Evolutionary conservation across 495 filamentous ascomycete species (phyloP).

Genomic region (Penicillium waksmanii): DNA sequence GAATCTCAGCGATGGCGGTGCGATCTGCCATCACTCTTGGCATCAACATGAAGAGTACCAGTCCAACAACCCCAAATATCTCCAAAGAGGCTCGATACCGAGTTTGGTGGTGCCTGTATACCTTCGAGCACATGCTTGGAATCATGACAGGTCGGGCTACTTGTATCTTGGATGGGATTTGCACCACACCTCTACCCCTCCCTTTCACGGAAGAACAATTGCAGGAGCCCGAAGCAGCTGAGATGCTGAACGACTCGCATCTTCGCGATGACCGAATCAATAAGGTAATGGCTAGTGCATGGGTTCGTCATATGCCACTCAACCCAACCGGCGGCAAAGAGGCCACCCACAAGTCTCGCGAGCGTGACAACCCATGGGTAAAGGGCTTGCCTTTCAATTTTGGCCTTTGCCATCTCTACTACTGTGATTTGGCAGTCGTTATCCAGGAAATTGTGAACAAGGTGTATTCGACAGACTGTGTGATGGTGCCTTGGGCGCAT

Average conservation of each 20-base stretch:
- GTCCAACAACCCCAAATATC: slow-evolving; percentile 47
- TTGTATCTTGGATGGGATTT: slow-evolving; percentile 60
- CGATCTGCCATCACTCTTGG: slow-evolving; percentile 64
- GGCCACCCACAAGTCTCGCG: slow-evolving; percentile 23
- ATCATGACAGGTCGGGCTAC: slow-evolving; percentile 70
- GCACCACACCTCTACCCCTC: slow-evolving; percentile 62
- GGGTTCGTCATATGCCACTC: slow-evolving; percentile 42
- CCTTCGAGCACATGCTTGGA: slow-evolving; percentile 61
- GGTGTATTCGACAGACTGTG: slow-evolving; percentile 61
- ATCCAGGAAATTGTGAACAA: slow-evolving; percentile 57
- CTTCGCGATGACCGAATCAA: slow-evolving; percentile 45
- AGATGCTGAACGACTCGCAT: slow-evolving; percentile 35
- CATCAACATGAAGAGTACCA: slow-evolving; percentile 65
- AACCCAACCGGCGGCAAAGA: slow-evolving; percentile 40
- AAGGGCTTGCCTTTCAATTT: slow-evolving; percentile 38
- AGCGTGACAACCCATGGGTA: slow-evolving; percentile 33
- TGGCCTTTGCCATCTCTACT: slow-evolving; percentile 53
- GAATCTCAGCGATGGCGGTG: slow-evolving; percentile 61
- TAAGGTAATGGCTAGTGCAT: slow-evolving; percentile 38
- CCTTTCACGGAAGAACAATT: slow-evolving; percentile 59
- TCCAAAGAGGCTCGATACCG: slow-evolving; percentile 67
- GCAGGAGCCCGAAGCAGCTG: slow-evolving; percentile 33
- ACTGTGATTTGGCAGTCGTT: slow-evolving; percentile 55
- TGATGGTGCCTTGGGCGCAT: slow-evolving; percentile 58
- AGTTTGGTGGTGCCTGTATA: slow-evolving; percentile 69